Evolutionary conservation across 2,329 filamentous ascomycete species (phyloP), one percentile per base, ranked within the genome.

Genomic region (Cladosporium sp.): DNA sequence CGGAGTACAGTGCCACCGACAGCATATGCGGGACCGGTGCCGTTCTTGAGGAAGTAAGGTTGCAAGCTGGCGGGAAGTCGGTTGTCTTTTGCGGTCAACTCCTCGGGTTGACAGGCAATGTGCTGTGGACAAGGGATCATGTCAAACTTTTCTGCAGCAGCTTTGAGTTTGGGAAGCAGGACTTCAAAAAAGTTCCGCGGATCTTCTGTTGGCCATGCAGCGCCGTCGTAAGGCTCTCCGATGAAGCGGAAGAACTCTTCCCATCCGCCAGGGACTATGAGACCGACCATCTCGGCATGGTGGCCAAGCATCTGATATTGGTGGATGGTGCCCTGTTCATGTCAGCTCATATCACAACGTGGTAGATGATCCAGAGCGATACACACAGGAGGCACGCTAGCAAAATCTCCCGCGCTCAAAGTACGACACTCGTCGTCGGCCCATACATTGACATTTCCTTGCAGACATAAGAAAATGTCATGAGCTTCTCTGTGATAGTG

Each of bases 231-330:
- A 0, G 78, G 73, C 67, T 85, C 82, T 28, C 76, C 77, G 7
- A 85, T 77, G 65, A 82, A 80, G 51, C 82, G 77, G 72, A 85
- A 85, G 72, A 85, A 85, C 63, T 85, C 82, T 28, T 83, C 73
- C 83, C 82, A 85, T 65, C 82, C 82, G 5, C 81, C 82, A 0
- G 82, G 82, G 0, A 80, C 80, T 28, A 85, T 79, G 3, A 85
- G 69, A 14, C 82, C 81, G 1, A 81, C 70, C 19, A 77, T 77
- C 61, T 85, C 83, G 2, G 81, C 81, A 61, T 84, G 80, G 0
- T 80, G 75, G 1, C 81, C 81, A 1, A 82, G 71, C 25, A 82
- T 72, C 58, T 84, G 78, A 4, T 82, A 82, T 63, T 83, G 82
- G 65, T 85, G 83, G 47, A 84, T 73, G 8, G 80, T 72, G 61